Conservation (phyloP, 2,329 filamentous ascomycete species). For the Aspergillus ochraceoroseus region DNA sequence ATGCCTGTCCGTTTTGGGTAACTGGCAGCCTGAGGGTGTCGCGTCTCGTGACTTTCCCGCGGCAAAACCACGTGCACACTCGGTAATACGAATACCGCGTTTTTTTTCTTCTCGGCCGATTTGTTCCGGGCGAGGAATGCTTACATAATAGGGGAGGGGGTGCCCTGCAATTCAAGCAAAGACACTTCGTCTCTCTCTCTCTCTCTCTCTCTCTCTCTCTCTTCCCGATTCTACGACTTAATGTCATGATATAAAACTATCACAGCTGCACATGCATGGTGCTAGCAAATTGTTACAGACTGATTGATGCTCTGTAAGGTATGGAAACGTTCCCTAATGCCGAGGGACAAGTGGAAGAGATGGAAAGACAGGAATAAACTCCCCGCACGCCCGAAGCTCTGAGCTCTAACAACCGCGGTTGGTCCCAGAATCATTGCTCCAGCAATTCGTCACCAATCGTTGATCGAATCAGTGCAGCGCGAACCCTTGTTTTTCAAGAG, state of each 20-base stretch:
- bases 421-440: not conserved
- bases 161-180: too few relatives aligned
- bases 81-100: not conserved
- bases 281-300: too few relatives aligned
- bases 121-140: not conserved
- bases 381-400: conserved; percentile 21
- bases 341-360: conserved; percentile 7
- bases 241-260: too few relatives aligned
- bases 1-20: conserved; percentile 5
- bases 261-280: too few relatives aligned
- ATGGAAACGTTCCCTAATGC: not conserved
- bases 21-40: not conserved
- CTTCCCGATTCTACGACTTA: too few relatives aligned
- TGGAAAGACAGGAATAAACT: conserved; percentile 12
- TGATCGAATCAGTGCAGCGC: too few relatives aligned
- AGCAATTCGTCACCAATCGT: too few relatives aligned
- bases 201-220: too few relatives aligned
- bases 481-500: too few relatives aligned
- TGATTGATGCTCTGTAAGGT: conserved; percentile 1
- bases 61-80: conserved; percentile 14
- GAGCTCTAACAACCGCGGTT: conserved; percentile 19
- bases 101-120: conserved; percentile 17
- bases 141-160: conserved; percentile 7
- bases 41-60: conserved; percentile 23
- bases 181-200: too few relatives aligned